Base-by-base conservation (phyloP, 2,329 filamentous ascomycete genomes). In the Simplicillium aogashimaense region DNA sequence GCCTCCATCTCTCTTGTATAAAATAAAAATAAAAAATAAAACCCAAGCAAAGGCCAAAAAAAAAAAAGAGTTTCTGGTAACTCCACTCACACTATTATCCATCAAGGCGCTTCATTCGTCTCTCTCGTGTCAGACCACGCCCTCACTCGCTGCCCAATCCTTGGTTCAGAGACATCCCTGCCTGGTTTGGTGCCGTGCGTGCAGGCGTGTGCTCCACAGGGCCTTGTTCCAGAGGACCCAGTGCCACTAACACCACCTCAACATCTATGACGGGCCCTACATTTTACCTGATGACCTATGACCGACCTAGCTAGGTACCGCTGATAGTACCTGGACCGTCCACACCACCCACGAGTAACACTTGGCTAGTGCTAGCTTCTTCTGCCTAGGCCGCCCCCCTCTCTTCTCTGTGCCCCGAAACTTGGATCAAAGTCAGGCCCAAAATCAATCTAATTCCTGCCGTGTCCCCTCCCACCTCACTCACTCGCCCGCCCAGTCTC, bases 381-480 rank as follows among this genome's bases (percentile, higher is more conserved):
- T 25, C 20, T 25, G 20, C 20, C 20, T 25, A 25, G 20, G 20
- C 20, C 20, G 6, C 20, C 43, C 46, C 39, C 39, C 35, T 11
- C 15, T 25, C 20, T 9, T 25, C 20, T 25, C 20, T 17, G 33
- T 11, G 13, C 11, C 16, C 13, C 16, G 20, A 12, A 25, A 13
- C 35, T 17, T 29, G 16, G 35, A 37, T 37, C 35, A 29, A n/a
- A 25, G 20, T n/a, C 17, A 17, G 10, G 35, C 20, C 20, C 20
- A 37, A 37, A 37, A 37, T 20, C 16, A 37, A 28, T 25, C 35
- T n/a, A 37, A 25, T 17, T 14, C 33, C 48, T 45, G 42, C 45
- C 43, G 41, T 47, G 43, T 41, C 41, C 43, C 42, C 46, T 47
- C 43, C 45, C 49, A 43, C 46, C 50, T 48, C 45, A 50, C 50